Evolutionary conservation across 2,329 filamentous ascomycete genomes (phyloP), one percentile per base, ranked within the genome.

Genomic region (Fusarium sp.): DNA sequence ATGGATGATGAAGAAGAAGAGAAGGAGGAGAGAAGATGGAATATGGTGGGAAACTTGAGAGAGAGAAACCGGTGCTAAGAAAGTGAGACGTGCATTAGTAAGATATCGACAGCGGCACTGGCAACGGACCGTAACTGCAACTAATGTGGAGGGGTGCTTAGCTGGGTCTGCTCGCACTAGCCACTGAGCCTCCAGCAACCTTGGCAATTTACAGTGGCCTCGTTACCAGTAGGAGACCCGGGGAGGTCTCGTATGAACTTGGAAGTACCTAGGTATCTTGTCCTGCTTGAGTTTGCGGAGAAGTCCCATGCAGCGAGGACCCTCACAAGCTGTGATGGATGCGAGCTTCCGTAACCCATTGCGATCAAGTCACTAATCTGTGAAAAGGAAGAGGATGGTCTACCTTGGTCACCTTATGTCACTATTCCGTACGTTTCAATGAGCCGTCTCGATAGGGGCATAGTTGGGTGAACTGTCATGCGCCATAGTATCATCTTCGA

Each of bases 181-280:
- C 11, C 26, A 50, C 28, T 35, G 8, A 51, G 6, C 22, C 15
- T 14, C 15, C 28, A 51, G 15, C 22, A 20, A 3, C 48, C 28
- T 35, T 11, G n/a, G 48, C n/a, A 35, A 15, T 2, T 35, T 24
- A 20, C 48, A 20, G 30, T 53, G 30, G 12, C 6, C n/a, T 20
- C 30, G 0, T 2, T 20, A 15, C 48, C 4, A 11, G 0, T 20
- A 3, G 18, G 12, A 9, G n/a, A 8, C n/a, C 9, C 24, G 12
- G n/a, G 17, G 4, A 11, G 30, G 8, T 35, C n/a, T 20, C 11
- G 6, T 8, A 10, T 35, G 22, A 20, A 17, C 12, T 20, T 35
- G 0, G 1, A 24, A 35, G 17, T 51, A 35, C n/a, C 30, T 15
- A 18, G 22, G 47, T 51, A 14, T 6, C 22, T 35, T 35, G 1